Percentiles rank a stretch among this genome's conserved stretches.
Conservation (phyloP, 495 filamentous ascomycete genomes). For the Aspergillus campestris region DNA sequence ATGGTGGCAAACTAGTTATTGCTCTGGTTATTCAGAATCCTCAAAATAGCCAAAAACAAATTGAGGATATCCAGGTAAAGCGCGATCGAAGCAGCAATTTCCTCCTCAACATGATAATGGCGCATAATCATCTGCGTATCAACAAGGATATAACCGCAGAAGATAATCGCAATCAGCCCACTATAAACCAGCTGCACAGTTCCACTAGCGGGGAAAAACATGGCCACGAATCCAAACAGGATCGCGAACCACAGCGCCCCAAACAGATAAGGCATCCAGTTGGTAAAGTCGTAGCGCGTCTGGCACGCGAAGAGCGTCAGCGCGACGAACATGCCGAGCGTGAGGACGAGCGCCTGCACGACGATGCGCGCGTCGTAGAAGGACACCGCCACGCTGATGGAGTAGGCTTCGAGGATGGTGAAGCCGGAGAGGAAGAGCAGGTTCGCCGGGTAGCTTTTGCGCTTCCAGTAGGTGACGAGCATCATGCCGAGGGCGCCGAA, state of each 20-base stretch:
- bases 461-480: constrained; percentile 92
- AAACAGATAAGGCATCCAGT: constrained; percentile 93
- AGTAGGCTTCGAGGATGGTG: constrained; percentile 89
- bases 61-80: constrained; percentile 97
- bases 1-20: constrained; percentile 53
- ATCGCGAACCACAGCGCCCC: constrained; percentile 82
- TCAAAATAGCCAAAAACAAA: constrained; percentile 84
- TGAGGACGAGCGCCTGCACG: constrained; percentile 82
- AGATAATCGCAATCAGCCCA: constrained; percentile 72
- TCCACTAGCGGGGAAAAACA: constrained; percentile 73
- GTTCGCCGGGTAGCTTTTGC: constrained; percentile 93
- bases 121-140: constrained; percentile 94
- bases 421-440: constrained; percentile 87
- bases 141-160: constrained; percentile 88
- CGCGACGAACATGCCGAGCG: constrained; percentile 85
- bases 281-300: constrained; percentile 95
- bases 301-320: constrained; percentile 95
- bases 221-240: constrained; percentile 82
- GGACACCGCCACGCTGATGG: constrained; percentile 81
- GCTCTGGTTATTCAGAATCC: constrained; percentile 80
- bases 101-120: constrained; percentile 96
- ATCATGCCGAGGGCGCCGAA: constrained; percentile 75
- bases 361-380: constrained; percentile 79
- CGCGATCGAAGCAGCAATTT: constrained; percentile 93
- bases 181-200: constrained; percentile 79